Conservation (phyloP, 164 flowering plant genomes). For the Sedum album region DNA sequence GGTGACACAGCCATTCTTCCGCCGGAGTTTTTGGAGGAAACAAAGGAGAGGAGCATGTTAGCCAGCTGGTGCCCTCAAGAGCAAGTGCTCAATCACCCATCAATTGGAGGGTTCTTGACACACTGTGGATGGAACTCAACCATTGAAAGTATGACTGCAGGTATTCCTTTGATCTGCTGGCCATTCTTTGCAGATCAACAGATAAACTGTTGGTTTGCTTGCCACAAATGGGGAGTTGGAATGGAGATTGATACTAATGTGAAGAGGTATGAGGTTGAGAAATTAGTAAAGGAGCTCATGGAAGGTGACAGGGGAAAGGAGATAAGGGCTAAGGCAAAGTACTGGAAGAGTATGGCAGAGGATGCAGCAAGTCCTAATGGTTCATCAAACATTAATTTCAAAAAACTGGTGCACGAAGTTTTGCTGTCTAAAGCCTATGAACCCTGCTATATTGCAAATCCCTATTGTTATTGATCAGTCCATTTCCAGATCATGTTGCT, state of each 20-base stretch:
- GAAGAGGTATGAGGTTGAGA: not conserved
- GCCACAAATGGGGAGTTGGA: conserved; percentile 4
- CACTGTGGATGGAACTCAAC: too few species aligned
- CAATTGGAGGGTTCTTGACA: too few species aligned
- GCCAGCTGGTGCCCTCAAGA: conserved; percentile 44
- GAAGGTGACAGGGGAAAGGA: conserved; percentile 6
- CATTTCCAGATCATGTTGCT: too few species aligned
- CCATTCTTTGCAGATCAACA: too few species aligned
- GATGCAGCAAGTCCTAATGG: conserved; percentile 4
- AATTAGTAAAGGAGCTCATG: too few species aligned
- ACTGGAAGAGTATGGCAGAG: not conserved
- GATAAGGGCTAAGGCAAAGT: not conserved
- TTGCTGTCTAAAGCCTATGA: not conserved
- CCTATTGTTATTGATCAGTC: not conserved
- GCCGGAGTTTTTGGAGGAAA: too few species aligned
- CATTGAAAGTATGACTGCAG: too few species aligned
- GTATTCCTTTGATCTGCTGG: too few species aligned
- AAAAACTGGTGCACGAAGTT: not conserved
- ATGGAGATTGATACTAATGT: conserved; percentile 4
- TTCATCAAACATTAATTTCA: not conserved
- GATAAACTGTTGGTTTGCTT: conserved; percentile 1
- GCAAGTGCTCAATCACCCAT: too few species aligned
- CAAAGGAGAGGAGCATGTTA: conserved; percentile 24
- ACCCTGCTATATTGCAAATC: not conserved
- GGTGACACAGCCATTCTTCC: conserved; percentile 23